These are phyloP conservation scores for Mortierella sp. DNA, from an alignment of 371 early-diverging fungal species.

Conservation along the genomic window DNA sequence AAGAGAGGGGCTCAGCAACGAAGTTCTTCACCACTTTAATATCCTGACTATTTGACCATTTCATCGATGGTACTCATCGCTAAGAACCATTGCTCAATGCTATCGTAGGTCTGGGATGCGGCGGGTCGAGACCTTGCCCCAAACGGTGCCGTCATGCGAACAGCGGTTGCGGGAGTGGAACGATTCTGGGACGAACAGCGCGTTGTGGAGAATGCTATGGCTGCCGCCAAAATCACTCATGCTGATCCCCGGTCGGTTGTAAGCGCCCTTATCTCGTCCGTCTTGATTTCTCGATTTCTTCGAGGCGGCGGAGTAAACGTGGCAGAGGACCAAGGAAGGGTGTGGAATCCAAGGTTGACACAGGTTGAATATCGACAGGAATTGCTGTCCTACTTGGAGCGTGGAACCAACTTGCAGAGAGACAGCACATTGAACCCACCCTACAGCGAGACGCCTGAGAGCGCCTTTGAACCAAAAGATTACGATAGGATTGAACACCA, in stretches of 20 bases:
- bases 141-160: constrained; percentile 75
- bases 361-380: constrained; percentile 21
- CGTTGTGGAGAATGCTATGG: constrained; percentile 69
- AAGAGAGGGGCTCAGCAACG: not conserved
- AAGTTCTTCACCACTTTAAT: not conserved
- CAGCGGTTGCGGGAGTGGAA: constrained; percentile 68
- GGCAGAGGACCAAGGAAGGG: constrained; percentile 37
- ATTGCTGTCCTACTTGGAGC: constrained; percentile 29
- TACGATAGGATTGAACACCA: not conserved
- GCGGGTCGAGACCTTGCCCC: constrained; percentile 60
- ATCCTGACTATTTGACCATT: not conserved
- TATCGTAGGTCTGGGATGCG: constrained; percentile 47
- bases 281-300: constrained; percentile 68
- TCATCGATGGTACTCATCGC: not conserved
- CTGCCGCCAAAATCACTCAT: constrained; percentile 73
- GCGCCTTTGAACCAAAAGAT: constrained; percentile 27
- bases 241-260: constrained; percentile 76
- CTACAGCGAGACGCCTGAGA: constrained; percentile 6
- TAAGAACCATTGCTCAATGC: not conserved
- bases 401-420: constrained; percentile 30
- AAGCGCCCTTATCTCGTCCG: constrained; percentile 68
- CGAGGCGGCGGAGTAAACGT: constrained; percentile 42
- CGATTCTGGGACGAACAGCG: constrained; percentile 74
- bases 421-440: constrained; percentile 1
- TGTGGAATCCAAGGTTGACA: constrained; percentile 44